phyloP scores from a whole-genome alignment of 441 rosid genomes.

The Erysimum pusillum region DNA sequence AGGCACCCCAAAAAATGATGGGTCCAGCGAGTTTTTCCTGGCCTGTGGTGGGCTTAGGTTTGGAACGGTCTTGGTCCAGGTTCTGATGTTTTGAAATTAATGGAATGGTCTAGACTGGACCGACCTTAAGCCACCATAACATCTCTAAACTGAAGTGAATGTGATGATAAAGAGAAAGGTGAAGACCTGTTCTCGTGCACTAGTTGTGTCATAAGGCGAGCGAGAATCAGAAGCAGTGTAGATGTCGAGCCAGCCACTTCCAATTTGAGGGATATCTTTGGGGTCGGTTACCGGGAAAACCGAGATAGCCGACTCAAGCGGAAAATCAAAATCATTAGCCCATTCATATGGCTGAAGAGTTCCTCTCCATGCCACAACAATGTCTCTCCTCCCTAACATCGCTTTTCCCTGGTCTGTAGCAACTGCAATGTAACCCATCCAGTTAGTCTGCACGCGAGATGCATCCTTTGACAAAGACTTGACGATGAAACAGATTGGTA shows the following conservation, averaged over 20 bases:
- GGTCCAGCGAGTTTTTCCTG: neutral
- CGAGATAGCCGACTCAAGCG: conserved; percentile 47
- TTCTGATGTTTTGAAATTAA: neutral
- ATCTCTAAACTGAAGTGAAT: conserved; percentile 11
- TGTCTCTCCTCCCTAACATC: conserved; percentile 66
- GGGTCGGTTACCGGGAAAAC: conserved; percentile 40
- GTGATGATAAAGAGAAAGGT: conserved; percentile 14
- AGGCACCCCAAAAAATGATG: neutral
- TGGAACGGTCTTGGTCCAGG: neutral
- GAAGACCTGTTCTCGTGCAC: conserved; percentile 68
- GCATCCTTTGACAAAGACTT: conserved; percentile 54
- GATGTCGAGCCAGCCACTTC: conserved; percentile 56
- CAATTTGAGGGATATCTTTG: conserved; percentile 43
- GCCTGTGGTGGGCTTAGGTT: neutral
- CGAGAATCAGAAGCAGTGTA: conserved; percentile 55
- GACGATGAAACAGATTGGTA: conserved; percentile 54
- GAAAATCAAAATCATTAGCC: conserved; percentile 57
- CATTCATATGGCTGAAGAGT: conserved; percentile 58
- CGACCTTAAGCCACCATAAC: neutral
- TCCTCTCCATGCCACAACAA: conserved; percentile 67
- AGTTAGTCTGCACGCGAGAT: conserved; percentile 61
- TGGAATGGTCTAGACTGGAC: conserved; percentile 9
- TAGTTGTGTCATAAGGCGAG: conserved; percentile 51
- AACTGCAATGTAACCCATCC: conserved; percentile 79
- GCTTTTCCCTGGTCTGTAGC: conserved; percentile 61